Percentiles rank a stretch among this genome's conserved stretches.
Conservation (phyloP, 306 rosid species). For the Leucaena leucocephala region DNA sequence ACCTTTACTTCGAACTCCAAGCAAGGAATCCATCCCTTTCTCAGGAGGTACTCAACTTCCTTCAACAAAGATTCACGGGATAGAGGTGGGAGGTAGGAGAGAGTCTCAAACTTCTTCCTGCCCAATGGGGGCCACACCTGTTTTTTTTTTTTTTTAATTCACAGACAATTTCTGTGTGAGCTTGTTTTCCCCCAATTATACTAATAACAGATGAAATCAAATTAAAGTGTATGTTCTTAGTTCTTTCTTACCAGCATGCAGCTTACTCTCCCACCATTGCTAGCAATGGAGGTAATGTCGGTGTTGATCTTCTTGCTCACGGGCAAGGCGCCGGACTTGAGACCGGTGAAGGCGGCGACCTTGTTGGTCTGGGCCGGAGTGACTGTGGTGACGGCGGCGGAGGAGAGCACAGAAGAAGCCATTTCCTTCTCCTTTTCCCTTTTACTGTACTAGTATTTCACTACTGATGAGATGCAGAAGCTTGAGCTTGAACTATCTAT, state of each 20-base stretch:
- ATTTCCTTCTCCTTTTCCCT: background rate
- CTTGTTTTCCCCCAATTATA: background rate
- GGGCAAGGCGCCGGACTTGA: background rate
- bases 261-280: background rate
- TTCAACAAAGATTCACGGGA: background rate
- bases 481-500: background rate
- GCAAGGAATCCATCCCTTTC: slow-evolving; percentile 71
- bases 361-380: background rate
- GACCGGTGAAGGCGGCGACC: background rate
- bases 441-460: background rate
- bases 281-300: background rate
- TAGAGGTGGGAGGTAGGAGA: slow-evolving; percentile 76
- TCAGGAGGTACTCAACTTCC: slow-evolving; percentile 72
- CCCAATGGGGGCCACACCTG: slow-evolving; percentile 88
- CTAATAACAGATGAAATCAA: background rate
- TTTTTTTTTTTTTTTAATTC: background rate
- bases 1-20: slow-evolving; percentile 57
- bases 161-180: background rate
- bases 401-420: background rate
- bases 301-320: background rate
- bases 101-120: slow-evolving; percentile 79
- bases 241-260: background rate
- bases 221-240: background rate
- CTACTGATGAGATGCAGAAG: background rate
- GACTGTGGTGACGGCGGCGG: background rate